Base-by-base conservation (phyloP, 768 basidiomycete species). In the Hebeloma cylindrosporum region DNA sequence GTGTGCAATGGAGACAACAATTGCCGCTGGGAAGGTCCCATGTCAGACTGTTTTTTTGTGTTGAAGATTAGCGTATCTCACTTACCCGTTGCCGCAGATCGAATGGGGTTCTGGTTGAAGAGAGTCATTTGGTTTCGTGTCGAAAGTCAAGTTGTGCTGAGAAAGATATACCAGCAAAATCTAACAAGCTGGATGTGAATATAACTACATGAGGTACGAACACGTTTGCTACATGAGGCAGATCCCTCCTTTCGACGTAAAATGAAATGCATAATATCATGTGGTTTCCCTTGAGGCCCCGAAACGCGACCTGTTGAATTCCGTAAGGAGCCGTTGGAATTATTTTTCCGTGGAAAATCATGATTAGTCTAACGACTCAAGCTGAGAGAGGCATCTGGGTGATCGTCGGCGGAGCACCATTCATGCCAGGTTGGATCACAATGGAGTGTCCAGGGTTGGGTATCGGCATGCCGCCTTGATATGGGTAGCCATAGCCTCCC, bases 351-450 rank as follows among this genome's bases (percentile, higher is more conserved):
- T 30, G 14, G 25, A 7, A 37, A 47, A 40, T 45, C 56, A 37
- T 60, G 39, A 37, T 31, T 35, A 26, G 20, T 16, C 42, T 40
- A 47, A 40, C 58, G 53, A n/a, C 17, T 51, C 47, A 56, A 17
- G 35, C 65, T 33, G 54, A 43, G 58, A 74, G 61, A 16, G 78
- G 82, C 21, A 85, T 64, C 52, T 83, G 82, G 11, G 78, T 80
- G 38, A 88, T 66, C n/a, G 75, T 72, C 10, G 85, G 69, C 16
- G 78, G 75, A 28, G 69, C 72, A 27, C 85, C 84, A 50, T 79
- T 76, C 44, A 72, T 47, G 34, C 80, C 78, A 22, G 83, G 86
- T 52, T 85, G 84, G 49, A 89, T 80, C 34, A 88, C 66, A 50
- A 85, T 65, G 6, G 85, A 78, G 53, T 80, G 77, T 6, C 84